Percentiles rank a stretch among this genome's conserved stretches.
Conservation (phyloP, 352 stramenopile species). For the Pythium folliculosum region DNA sequence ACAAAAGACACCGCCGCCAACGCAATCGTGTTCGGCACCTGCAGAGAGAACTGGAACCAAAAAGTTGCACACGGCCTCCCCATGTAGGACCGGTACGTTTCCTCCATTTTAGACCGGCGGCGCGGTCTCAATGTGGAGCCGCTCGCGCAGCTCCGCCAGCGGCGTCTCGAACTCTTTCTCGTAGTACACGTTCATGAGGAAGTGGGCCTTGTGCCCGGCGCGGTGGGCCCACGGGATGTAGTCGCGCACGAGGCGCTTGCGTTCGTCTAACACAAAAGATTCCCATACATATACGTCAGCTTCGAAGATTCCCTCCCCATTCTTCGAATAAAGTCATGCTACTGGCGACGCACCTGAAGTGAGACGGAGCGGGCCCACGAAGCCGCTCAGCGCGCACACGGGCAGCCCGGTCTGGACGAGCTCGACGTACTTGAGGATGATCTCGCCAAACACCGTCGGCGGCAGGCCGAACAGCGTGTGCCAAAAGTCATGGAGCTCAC, state of each 20-base stretch:
- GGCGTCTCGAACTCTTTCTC: slow-evolving; percentile 94
- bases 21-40: no score
- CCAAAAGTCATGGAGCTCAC: slow-evolving; percentile 96
- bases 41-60: no score
- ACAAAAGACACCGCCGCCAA: no score
- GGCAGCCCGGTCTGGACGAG: slow-evolving; percentile 95
- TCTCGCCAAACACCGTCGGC: slow-evolving; percentile 94
- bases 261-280: slow-evolving; percentile 43
- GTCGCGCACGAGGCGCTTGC: slow-evolving; percentile 67
- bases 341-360: slow-evolving; percentile 37
- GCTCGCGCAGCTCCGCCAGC: slow-evolving; percentile 83
- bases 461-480: slow-evolving; percentile 95
- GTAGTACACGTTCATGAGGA: slow-evolving; percentile 95
- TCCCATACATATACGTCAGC: no score
- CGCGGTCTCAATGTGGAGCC: slow-evolving; percentile 33
- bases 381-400: slow-evolving; percentile 91
- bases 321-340: not conserved
- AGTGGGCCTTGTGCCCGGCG: slow-evolving; percentile 62
- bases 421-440: slow-evolving; percentile 97
- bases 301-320: not conserved
- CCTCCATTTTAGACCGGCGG: slow-evolving; percentile 14
- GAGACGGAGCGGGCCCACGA: slow-evolving; percentile 89
- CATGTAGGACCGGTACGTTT: not conserved
- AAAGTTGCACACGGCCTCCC: not conserved
- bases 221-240: slow-evolving; percentile 95